Base-by-base conservation (phyloP, 108 stramenopile genomes). In the Fragilaria crotonensis region DNA sequence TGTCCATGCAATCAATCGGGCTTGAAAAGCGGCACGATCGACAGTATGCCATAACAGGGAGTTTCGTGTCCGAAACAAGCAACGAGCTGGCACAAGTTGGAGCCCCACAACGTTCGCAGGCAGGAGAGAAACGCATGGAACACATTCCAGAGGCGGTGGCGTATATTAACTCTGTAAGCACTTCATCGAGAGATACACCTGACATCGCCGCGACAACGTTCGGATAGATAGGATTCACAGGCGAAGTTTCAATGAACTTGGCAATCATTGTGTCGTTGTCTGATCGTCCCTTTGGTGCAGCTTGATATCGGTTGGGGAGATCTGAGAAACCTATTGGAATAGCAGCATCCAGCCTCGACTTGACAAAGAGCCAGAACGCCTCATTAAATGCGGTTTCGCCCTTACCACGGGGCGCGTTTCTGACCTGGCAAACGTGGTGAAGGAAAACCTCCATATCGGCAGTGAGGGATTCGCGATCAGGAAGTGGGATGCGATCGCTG, bases 171-270 rank as follows among this genome's bases (percentile, higher is more conserved):
- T 72, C 71, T 20, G 64, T 64, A 23, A 72, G 31, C 3, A 66
- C 71, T 0, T 53, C 59, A 20, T 57, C 51, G 23, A 60, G 52
- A 29, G 36, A 26, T 30, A 72, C 45, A 0, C 53, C 59, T 17
- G 52, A 49, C 9, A 29, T 52, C 0, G 21, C 30, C 3, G 64
- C 64, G 21, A 72, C 25, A n/a, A 49, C 29, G 0, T 36, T 41
- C n/a, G 64, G 64, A 54, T 72, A 29, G 18, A 72, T 66, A 5
- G 71, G 71, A 41, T 58, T 64, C 22, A 70, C 36, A 5, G 63
- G 56, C 20, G 32, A 46, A 14, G 62, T 57, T 2, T 30, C 56
- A 59, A 64, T 45, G 4, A 52, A 33, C 45, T 70, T 70, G 7
- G 30, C 36, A 3, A 72, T 18, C 20, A 72, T 56, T 5, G 59